Evolutionary conservation across 331 rosid species (phyloP), one percentile per base, ranked within the genome.

Genomic region (Rhamnella rubrinervis): DNA sequence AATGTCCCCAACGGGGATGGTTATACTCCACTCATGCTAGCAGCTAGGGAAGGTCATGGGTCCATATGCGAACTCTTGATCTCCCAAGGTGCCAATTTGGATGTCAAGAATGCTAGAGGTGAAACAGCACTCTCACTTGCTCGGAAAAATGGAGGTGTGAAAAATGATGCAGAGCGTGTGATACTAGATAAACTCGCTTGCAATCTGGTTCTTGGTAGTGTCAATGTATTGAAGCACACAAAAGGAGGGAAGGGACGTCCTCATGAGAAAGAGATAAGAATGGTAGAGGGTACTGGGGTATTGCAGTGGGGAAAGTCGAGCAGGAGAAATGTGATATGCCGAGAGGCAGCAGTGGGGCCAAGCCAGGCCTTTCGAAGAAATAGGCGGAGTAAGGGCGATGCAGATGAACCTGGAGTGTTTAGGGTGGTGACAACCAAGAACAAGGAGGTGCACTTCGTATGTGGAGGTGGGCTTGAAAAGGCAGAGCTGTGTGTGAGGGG

Each of bases 401-500:
- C 87, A 1, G 79, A 80, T 38, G 85, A 85, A 72, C 66, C 95
- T 8, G 98, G 98, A 63, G 50, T 88, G 50, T 93, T 93, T 61
- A 87, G 97, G 82, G 92, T 93, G 78, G 75, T 87, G 55, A 93
- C 97, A 26, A 65, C 66, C 13, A 82, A 77, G 78, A 88, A 84
- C 73, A 90, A 67, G 80, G 98, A 88, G 83, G 76, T 90, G 78
- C 98, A 88, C 82, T 93, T 93, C 65, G 88, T 82, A 28, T 90
- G 95, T 66, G 85, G 72, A 2, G 96, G 92, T 1, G 98, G 96
- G 2, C 62, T 65, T 65, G 97, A 90, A 78, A 78, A 50, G 69
- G 97, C 98, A 9, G 78, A 84, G 79, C 89, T 93, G 28, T 93
- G 97, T 95, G 97, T 90, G 63, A 88, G 98, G 65, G 98, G 98